Conservation (phyloP, 1,139 yeast genomes). For the Saccharomyces uvarum region DNA sequence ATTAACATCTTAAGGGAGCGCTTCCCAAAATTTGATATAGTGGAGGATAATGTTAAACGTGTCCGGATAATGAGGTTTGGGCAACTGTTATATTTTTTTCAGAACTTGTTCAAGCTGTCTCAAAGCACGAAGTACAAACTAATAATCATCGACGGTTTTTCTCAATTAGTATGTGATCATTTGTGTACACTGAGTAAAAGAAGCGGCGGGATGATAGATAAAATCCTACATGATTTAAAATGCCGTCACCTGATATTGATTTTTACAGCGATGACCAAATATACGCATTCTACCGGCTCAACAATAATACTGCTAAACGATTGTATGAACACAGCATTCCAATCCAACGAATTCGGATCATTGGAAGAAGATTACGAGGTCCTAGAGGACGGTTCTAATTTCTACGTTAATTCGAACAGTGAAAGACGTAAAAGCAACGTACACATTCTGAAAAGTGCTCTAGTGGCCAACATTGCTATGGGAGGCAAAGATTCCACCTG, state of each 20-base stretch:
- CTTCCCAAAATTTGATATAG: neutral
- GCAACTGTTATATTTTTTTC: conserved; percentile 24
- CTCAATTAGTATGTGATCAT: conserved; percentile 25
- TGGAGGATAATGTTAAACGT: conserved; percentile 4
- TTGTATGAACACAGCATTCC: conserved; percentile 30
- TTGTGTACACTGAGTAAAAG: conserved; percentile 14
- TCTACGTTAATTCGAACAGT: conserved; percentile 19
- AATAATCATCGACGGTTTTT: conserved; percentile 29
- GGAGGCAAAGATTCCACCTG: conserved; percentile 28
- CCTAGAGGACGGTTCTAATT: conserved; percentile 18
- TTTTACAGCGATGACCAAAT: conserved; percentile 25
- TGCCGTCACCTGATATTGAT: conserved; percentile 22
- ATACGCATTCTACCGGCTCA: conserved; percentile 18
- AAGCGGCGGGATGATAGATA: conserved; percentile 2
- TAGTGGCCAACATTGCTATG: conserved; percentile 29
- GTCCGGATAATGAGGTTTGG: conserved; percentile 22
- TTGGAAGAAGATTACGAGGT: conserved; percentile 16
- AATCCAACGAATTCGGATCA: conserved; percentile 11
- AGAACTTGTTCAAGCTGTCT: conserved; percentile 8
- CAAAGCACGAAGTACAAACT: conserved; percentile 12
- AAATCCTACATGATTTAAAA: conserved; percentile 22
- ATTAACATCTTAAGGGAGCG: conserved; percentile 3
- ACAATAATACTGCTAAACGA: conserved; percentile 24
- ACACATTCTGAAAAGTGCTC: conserved; percentile 27
- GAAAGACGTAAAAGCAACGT: neutral